Evolutionary conservation across 2,329 filamentous ascomycete genomes (phyloP).

Genomic region (Apiospora marii): DNA sequence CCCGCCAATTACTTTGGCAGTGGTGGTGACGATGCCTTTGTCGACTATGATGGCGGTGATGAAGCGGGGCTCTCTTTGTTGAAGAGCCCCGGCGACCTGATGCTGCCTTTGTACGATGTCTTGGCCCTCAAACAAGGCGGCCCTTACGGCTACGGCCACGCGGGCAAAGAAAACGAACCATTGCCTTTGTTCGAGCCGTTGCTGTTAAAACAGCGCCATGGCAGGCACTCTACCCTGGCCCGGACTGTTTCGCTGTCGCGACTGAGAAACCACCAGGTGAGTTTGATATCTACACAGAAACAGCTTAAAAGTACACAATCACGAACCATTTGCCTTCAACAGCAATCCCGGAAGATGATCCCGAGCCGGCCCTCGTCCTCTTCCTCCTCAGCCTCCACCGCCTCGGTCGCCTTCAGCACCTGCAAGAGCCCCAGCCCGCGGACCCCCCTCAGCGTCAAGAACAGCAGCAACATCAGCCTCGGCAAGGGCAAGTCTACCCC

Average conservation of each 20-base stretch:
- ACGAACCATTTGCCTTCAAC: background rate
- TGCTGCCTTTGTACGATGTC: background rate
- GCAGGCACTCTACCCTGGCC: background rate
- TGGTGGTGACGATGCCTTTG: slow-evolving; percentile 3
- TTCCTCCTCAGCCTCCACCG: background rate
- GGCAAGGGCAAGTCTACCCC: background rate
- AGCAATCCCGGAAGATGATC: background rate
- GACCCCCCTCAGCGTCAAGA: background rate
- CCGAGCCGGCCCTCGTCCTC: background rate
- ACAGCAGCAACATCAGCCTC: background rate
- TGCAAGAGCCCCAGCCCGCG: background rate
- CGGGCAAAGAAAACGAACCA: background rate
- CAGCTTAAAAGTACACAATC: background rate
- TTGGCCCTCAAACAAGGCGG: background rate
- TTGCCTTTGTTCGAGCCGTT: background rate
- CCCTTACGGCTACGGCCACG: background rate
- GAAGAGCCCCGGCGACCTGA: background rate
- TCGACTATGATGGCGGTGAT: background rate
- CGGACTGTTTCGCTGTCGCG: background rate
- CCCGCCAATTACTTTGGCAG: background rate
- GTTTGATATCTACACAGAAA: background rate
- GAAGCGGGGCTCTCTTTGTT: slow-evolving; percentile 1
- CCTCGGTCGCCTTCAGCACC: background rate
- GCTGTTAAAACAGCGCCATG: background rate
- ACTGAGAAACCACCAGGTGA: background rate